Percentiles rank a stretch among this genome's conserved stretches.
These are phyloP conservation scores for Boletus subparvulus DNA, from an alignment of 768 basidiomycete species.

Conservation along the genomic window DNA sequence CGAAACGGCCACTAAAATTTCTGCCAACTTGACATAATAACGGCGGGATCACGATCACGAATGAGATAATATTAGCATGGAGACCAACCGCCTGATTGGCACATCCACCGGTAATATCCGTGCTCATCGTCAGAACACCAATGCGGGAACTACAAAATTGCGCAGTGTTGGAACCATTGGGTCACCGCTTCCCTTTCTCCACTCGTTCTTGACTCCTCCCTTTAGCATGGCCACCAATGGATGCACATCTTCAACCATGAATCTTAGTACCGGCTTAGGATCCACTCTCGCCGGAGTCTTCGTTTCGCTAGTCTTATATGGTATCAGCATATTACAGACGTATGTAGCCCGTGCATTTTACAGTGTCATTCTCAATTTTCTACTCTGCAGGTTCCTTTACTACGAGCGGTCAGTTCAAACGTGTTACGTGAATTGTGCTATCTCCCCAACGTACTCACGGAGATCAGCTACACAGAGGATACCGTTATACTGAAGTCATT, in stretches of 20 bases:
- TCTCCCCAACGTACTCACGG: not conserved
- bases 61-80: too few species aligned
- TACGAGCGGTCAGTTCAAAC: slow-evolving; percentile 22
- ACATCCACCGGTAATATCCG: not conserved
- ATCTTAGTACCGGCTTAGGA: slow-evolving; percentile 23
- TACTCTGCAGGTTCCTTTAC: slow-evolving; percentile 21
- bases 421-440: not conserved
- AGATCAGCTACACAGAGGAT: slow-evolving; percentile 20
- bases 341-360: slow-evolving; percentile 4
- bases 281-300: slow-evolving; percentile 22
- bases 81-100: too few species aligned
- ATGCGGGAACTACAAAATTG: slow-evolving; percentile 14
- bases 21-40: too few species aligned
- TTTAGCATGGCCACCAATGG: slow-evolving; percentile 12
- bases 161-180: not conserved
- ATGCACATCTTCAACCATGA: not conserved
- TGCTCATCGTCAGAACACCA: slow-evolving; percentile 5
- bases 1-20: too few species aligned
- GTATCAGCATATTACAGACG: slow-evolving; percentile 27
- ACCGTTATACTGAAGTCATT: slow-evolving; percentile 11
- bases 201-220: not conserved
- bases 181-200: not conserved
- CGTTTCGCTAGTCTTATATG: slow-evolving; percentile 23
- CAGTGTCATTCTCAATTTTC: not conserved
- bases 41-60: too few species aligned